Evolutionary conservation across 768 basidiomycete genomes (phyloP).

Genomic region (Suillus variegatus): DNA sequence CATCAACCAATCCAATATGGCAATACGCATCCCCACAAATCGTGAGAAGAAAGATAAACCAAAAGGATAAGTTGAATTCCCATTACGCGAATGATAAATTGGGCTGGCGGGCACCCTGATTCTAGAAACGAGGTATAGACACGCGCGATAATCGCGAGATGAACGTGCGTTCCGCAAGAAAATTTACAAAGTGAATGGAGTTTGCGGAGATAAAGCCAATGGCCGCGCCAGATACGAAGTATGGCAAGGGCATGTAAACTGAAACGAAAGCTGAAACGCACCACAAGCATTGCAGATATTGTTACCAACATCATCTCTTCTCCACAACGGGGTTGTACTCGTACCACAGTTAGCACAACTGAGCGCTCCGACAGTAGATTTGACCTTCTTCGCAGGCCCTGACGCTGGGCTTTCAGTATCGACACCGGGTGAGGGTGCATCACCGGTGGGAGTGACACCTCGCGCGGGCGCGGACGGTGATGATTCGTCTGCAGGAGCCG

Average conservation of each 20-base stretch:
- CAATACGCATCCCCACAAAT: slow-evolving; percentile 10
- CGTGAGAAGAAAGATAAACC: slow-evolving; percentile 30
- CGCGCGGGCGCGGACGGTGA: slow-evolving; percentile 18
- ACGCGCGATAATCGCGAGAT: slow-evolving; percentile 19
- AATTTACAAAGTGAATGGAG: slow-evolving; percentile 20
- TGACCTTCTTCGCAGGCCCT: slow-evolving; percentile 32
- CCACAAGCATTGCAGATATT: slow-evolving; percentile 96
- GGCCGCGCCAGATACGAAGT: slow-evolving; percentile 12
- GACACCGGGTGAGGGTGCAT: slow-evolving; percentile 35
- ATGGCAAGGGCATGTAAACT: slow-evolving; percentile 21
- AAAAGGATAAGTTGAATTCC: slow-evolving; percentile 24
- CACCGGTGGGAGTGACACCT: slow-evolving; percentile 31
- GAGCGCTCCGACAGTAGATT: slow-evolving; percentile 65
- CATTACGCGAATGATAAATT: slow-evolving; percentile 10
- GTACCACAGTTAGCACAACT: slow-evolving; percentile 90
- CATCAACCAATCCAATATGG: slow-evolving; percentile 27
- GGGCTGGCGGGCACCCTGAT: slow-evolving; percentile 11
- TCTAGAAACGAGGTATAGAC: slow-evolving; percentile 19
- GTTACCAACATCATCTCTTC: slow-evolving; percentile 87
- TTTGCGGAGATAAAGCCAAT: slow-evolving; percentile 10
- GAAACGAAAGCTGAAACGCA: slow-evolving; percentile 44
- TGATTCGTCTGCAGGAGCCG: slow-evolving; percentile 25
- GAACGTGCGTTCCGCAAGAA: slow-evolving; percentile 23
- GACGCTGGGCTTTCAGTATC: slow-evolving; percentile 30
- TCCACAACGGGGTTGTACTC: slow-evolving; percentile 87